phyloP scores from a whole-genome alignment of 495 filamentous ascomycete genomes.

The Lepraria neglecta region DNA sequence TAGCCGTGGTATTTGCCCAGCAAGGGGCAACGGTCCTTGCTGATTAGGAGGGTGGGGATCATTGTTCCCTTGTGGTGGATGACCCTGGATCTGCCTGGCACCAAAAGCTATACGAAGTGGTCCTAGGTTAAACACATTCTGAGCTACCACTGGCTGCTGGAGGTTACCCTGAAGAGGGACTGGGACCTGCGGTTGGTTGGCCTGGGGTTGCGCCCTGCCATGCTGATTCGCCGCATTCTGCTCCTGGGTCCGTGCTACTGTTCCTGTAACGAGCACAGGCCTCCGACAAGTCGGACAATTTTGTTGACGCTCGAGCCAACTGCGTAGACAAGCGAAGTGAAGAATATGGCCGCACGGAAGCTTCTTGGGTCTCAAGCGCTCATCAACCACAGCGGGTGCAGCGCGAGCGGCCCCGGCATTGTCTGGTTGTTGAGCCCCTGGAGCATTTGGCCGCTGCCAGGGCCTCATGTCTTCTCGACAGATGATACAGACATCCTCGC shows the following conservation, averaged over 20 bases:
- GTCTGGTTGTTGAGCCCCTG: slow-evolving; percentile 27
- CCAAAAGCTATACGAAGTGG: slow-evolving; percentile 55
- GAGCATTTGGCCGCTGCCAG: slow-evolving; percentile 43
- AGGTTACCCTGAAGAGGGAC: slow-evolving; percentile 4
- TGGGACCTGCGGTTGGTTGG: slow-evolving; percentile 30
- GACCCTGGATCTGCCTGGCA: slow-evolving; percentile 49
- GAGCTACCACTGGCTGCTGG: slow-evolving; percentile 25
- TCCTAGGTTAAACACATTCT: slow-evolving; percentile 49
- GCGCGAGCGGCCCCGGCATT: slow-evolving; percentile 34
- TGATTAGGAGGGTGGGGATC: slow-evolving; percentile 35
- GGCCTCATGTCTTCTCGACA: slow-evolving; percentile 93
- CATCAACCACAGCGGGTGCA: slow-evolving; percentile 49
- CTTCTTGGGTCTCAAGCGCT: slow-evolving; percentile 86
- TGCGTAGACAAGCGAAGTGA: slow-evolving; percentile 87
- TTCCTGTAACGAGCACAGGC: slow-evolving; percentile 52
- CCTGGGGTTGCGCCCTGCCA: slow-evolving; percentile 32
- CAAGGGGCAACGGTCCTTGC: slow-evolving; percentile 35
- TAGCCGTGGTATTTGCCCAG: slow-evolving; percentile 2
- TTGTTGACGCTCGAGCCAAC: slow-evolving; percentile 97
- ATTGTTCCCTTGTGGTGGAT: slow-evolving; percentile 44
- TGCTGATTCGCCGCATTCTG: slow-evolving; percentile 31
- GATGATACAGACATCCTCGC: slow-evolving; percentile 94
- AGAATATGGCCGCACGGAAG: slow-evolving; percentile 93
- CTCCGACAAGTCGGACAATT: slow-evolving; percentile 92
- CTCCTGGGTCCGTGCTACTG: slow-evolving; percentile 31